Percentiles rank a stretch among this genome's conserved stretches.
Conservation (phyloP, 1,284 basidiomycete genomes). For the Cryptococcus sp. region DNA sequence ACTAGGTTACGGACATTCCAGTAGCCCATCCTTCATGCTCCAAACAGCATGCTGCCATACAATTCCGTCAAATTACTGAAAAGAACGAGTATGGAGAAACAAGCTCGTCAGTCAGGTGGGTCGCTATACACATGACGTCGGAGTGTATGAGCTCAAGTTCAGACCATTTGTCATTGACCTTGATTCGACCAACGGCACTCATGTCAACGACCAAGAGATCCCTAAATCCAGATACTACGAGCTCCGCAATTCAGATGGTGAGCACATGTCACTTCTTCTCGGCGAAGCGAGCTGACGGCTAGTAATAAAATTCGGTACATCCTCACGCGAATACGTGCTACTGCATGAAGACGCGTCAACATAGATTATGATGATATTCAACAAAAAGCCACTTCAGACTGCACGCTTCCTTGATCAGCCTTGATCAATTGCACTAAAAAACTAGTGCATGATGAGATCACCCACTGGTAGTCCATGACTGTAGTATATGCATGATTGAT, state of each 20-base stretch:
- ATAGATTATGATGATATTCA: neutral
- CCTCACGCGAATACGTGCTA: slow-evolving; percentile 80
- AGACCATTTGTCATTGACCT: slow-evolving; percentile 95
- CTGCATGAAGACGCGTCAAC: slow-evolving; percentile 66
- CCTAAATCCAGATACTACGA: slow-evolving; percentile 80
- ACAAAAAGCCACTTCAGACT: neutral
- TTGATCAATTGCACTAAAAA: too few relatives aligned
- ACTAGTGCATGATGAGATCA: too few relatives aligned
- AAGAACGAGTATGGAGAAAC: slow-evolving; percentile 82
- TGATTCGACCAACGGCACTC: slow-evolving; percentile 91
- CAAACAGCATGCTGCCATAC: slow-evolving; percentile 96
- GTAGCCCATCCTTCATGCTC: slow-evolving; percentile 95
- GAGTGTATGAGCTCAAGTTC: slow-evolving; percentile 5
- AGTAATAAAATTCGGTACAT: slow-evolving; percentile 91
- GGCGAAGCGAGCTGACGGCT: neutral
- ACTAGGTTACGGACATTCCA: slow-evolving; percentile 69
- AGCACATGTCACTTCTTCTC: slow-evolving; percentile 29
- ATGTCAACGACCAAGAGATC: slow-evolving; percentile 81
- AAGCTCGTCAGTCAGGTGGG: slow-evolving; percentile 74
- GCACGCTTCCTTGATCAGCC: too few relatives aligned
- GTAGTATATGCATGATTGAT: too few relatives aligned
- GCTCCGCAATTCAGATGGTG: slow-evolving; percentile 78
- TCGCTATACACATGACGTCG: too few relatives aligned
- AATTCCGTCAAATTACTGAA: slow-evolving; percentile 80
- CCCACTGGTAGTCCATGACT: too few relatives aligned